Base-by-base conservation (phyloP, 352 stramenopile species). In the Globisporangium nunn region DNA sequence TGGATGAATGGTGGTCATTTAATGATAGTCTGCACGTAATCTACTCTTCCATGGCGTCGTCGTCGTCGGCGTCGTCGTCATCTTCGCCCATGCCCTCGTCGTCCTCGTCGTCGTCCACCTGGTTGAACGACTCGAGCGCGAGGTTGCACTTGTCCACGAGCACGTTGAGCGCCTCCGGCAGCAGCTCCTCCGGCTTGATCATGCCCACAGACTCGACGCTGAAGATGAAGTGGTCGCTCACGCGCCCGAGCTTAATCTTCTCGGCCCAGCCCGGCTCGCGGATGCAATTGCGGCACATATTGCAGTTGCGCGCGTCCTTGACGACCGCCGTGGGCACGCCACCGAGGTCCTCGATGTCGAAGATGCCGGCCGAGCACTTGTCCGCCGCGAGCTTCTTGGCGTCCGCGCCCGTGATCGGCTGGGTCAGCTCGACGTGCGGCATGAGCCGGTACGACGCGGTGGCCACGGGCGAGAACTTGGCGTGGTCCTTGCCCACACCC, bases 221-320 rank as follows among this genome's bases (percentile, higher is more conserved):
- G 58, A 91, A 99, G 68, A 99, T 98, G 68, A 98, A 99, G 72
- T 98, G 95, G 73, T 98, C 87, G 40, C 82, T 90, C 59, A 96
- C 82, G 45, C 96, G 85, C 39, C 76, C 88, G 18, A 99, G 87
- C 56, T 79, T 73, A 30, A 99, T 89, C 52, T 85, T 90, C 11
- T 93, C 81, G 33, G 87, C 79, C 85, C 84, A 96, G 15, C 66
- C 70, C 33, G 83, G 81, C 60, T 91, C 83, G 33, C 94, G 83
- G 61, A 98, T 98, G 67, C 91, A 99, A 68, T 99, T 97, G 35
- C 96, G 80, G 63, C 91, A 98, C 93, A 98, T 98, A 33, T 93
- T 98, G 60, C 96, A 98, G 45, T 88, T 75, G 52, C 85, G 78
- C 43, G 88, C 60, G 56, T 95, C 71, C 50, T 91, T 90, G 29